phyloP scores from a whole-genome alignment of 768 basidiomycete genomes.

The Pisolithus albus region DNA sequence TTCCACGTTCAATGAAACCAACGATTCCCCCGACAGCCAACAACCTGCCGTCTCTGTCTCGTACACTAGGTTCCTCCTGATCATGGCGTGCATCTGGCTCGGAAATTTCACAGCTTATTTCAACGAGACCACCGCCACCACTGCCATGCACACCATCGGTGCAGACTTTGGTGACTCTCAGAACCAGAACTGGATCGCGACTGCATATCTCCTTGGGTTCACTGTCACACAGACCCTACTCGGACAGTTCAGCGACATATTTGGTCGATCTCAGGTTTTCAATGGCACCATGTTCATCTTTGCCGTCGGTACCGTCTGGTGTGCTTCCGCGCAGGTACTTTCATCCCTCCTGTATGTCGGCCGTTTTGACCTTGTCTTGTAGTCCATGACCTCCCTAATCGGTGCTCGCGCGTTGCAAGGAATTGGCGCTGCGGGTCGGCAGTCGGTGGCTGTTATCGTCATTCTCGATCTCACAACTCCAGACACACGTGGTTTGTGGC shows the following conservation, averaged over 20 bases:
- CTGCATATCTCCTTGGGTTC: conserved; percentile 29
- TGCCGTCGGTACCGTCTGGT: conserved; percentile 29
- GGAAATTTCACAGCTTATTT: conserved; percentile 32
- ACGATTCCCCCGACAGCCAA: conserved; percentile 1
- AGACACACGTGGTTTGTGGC: conserved; percentile 30
- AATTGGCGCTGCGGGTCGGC: conserved; percentile 32
- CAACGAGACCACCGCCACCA: conserved; percentile 29
- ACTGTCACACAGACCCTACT: conserved; percentile 31
- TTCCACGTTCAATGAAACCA: not conserved
- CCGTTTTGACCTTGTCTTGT: conserved; percentile 4
- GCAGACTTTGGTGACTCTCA: conserved; percentile 23
- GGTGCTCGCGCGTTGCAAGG: conserved; percentile 29
- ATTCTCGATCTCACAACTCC: conserved; percentile 31
- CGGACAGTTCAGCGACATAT: conserved; percentile 30
- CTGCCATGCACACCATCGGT: conserved; percentile 31
- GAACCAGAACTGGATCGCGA: conserved; percentile 31
- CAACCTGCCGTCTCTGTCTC: conserved; percentile 25
- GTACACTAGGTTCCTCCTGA: conserved; percentile 25
- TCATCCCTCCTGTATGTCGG: not conserved
- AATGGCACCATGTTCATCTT: conserved; percentile 32
- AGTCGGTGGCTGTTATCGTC: conserved; percentile 31
- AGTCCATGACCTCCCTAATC: conserved; percentile 32
- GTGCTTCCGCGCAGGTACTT: conserved; percentile 24
- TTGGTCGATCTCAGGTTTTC: conserved; percentile 28
- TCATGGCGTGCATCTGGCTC: conserved; percentile 29